Base-by-base conservation (phyloP, 441 rosid genomes). In the Eruca vesicaria region DNA sequence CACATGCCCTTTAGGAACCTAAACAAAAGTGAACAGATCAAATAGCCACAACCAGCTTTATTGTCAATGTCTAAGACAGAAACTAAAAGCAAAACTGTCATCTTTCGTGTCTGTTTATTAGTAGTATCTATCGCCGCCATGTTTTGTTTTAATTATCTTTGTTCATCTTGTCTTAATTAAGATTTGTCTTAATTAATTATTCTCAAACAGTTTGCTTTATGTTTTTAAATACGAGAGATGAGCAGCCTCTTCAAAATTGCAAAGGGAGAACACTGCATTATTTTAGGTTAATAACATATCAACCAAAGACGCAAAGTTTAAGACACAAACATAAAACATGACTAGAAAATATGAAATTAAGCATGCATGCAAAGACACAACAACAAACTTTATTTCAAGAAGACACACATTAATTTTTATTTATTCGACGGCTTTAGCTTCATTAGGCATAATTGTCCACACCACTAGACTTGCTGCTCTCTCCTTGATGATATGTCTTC, bases 1-100 rank as follows among this genome's bases (percentile, higher is more conserved):
- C 6, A 92, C 69, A 72, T 86, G 89, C 59, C 97, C 97, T 81
- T 69, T 79, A 1, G 97, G 97, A 67, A 92, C 92, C 98, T 93
- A 66, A 26, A 57, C 10, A 5, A 45, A n/a, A n/a, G n/a, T n/a
- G n/a, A n/a, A n/a, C n/a, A n/a, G n/a, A n/a, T n/a, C n/a, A n/a
- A n/a, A n/a, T n/a, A n/a, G n/a, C n/a, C n/a, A n/a, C n/a, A n/a
- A n/a, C n/a, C n/a, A n/a, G n/a, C n/a, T n/a, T n/a, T n/a, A n/a
- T n/a, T n/a, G n/a, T n/a, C n/a, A n/a, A n/a, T n/a, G n/a, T n/a
- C n/a, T n/a, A n/a, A n/a, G n/a, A n/a, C n/a, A n/a, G n/a, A n/a
- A n/a, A n/a, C n/a, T n/a, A n/a, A n/a, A n/a, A n/a, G n/a, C n/a
- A n/a, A n/a, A n/a, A n/a, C n/a, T n/a, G n/a, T n/a, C n/a, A n/a